phyloP scores from a whole-genome alignment of 1,139 yeast species.

The Debaryomyces subglobosus region DNA sequence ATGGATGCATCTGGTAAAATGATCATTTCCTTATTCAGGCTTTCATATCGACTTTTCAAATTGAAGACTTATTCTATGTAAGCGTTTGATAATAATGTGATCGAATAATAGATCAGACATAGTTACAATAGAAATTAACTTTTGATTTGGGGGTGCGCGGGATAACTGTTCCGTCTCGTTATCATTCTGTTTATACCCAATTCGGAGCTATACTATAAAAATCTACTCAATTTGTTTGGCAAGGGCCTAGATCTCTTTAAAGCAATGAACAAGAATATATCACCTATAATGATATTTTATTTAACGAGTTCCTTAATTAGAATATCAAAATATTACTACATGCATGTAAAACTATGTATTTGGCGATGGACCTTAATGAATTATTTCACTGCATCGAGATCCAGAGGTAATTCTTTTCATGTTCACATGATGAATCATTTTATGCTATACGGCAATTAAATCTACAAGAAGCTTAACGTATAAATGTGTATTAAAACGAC shows the following conservation, averaged over 20 bases:
- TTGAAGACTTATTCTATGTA: too few species aligned
- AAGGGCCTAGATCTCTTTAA: not conserved
- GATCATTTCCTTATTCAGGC: not conserved
- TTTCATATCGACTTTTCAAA: too few species aligned
- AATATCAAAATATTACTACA: too few species aligned
- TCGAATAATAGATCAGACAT: not conserved
- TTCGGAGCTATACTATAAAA: not conserved
- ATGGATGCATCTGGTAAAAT: not conserved
- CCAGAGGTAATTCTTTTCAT: too few species aligned
- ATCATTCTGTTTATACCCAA: not conserved
- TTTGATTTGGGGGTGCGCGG: not conserved
- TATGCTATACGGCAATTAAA: not conserved
- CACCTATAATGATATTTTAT: not conserved
- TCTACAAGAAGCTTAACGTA: conserved; percentile 4
- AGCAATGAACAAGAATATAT: not conserved
- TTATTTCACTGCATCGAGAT: too few species aligned
- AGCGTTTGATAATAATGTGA: not conserved
- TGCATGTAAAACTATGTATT: too few species aligned
- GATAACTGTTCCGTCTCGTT: not conserved
- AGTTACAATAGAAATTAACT: not conserved
- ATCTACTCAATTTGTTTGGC: not conserved
- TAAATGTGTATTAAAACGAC: conserved; percentile 21
- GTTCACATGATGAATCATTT: not conserved
- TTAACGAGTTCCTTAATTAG: too few species aligned
- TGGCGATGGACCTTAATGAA: too few species aligned